Percentiles rank a stretch among this genome's conserved stretches.
phyloP scores from a whole-genome alignment of 495 filamentous ascomycete genomes.

The Amphirosellinia nigrospora region DNA sequence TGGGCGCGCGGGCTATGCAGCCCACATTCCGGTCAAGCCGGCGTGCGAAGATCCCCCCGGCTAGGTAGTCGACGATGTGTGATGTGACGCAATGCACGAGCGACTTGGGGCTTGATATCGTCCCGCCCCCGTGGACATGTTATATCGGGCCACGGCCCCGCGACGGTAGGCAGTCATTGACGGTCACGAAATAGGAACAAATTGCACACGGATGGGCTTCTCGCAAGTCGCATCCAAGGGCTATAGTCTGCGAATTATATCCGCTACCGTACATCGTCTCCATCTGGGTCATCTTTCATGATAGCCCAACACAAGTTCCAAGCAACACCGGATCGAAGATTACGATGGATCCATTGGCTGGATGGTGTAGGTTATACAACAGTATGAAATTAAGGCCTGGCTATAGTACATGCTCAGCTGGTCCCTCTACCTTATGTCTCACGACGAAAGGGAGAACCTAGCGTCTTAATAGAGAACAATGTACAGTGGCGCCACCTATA shows the following conservation, averaged over 20 bases:
- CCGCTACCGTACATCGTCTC: neutral
- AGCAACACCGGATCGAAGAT: neutral
- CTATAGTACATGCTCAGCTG: neutral
- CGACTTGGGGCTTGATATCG: neutral
- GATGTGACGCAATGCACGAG: neutral
- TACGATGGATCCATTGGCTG: neutral
- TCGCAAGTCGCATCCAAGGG: neutral
- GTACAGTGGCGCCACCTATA: neutral
- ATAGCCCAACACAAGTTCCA: neutral
- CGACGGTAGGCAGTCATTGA: neutral
- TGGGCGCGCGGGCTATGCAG: neutral
- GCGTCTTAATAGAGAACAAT: conserved; percentile 15
- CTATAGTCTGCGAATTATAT: neutral
- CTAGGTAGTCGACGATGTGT: conserved; percentile 8
- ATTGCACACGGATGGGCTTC: neutral
- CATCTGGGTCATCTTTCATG: conserved; percentile 2
- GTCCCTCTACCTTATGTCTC: neutral
- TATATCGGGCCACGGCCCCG: conserved; percentile 8
- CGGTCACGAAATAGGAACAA: neutral
- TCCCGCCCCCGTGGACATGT: conserved; percentile 11
- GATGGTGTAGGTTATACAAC: conserved; percentile 4
- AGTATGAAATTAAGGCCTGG: neutral
- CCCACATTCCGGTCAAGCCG: conserved; percentile 16
- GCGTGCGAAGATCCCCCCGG: conserved; percentile 16
- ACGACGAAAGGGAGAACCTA: neutral